Conservation (phyloP, 768 basidiomycete species). For the Clathrus columnatus region DNA sequence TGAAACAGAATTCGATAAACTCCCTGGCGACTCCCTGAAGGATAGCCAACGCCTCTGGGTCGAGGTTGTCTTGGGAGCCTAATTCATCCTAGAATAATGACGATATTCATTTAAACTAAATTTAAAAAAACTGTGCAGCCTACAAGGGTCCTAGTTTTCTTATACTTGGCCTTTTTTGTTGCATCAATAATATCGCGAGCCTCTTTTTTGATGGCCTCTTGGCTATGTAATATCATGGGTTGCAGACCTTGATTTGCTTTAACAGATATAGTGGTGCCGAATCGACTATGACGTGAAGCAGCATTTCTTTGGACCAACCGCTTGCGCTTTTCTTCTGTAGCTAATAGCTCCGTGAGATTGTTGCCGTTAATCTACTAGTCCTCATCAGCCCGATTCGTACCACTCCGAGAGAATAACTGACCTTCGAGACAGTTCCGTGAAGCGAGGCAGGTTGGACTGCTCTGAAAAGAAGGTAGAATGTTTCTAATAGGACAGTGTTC, state of each 20-base stretch:
- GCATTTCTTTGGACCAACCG: slow-evolving; percentile 44
- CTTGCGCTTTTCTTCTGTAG: slow-evolving; percentile 61
- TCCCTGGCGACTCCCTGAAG: slow-evolving; percentile 62
- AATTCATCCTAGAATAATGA: slow-evolving; percentile 45
- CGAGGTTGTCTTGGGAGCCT: slow-evolving; percentile 56
- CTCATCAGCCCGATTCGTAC: neutral
- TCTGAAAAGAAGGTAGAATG: slow-evolving; percentile 83
- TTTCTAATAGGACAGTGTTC: slow-evolving; percentile 89
- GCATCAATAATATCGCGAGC: slow-evolving; percentile 66
- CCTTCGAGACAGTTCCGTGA: slow-evolving; percentile 52
- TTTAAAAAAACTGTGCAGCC: neutral
- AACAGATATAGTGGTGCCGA: slow-evolving; percentile 91
- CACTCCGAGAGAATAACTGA: slow-evolving; percentile 9
- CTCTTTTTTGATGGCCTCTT: slow-evolving; percentile 66
- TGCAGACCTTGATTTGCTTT: slow-evolving; percentile 52
- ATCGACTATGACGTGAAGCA: slow-evolving; percentile 84
- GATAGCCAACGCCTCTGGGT: slow-evolving; percentile 50
- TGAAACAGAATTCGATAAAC: slow-evolving; percentile 81
- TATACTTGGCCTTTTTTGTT: slow-evolving; percentile 49
- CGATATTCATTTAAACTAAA: neutral
- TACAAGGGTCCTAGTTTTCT: slow-evolving; percentile 44
- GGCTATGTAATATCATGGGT: slow-evolving; percentile 74
- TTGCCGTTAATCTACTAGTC: slow-evolving; percentile 20
- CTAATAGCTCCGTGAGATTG: slow-evolving; percentile 67
- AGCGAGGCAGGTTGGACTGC: slow-evolving; percentile 57